These are phyloP conservation scores for Penicillium roqueforti DNA, from an alignment of 495 filamentous ascomycete genomes.

Conservation along the genomic window DNA sequence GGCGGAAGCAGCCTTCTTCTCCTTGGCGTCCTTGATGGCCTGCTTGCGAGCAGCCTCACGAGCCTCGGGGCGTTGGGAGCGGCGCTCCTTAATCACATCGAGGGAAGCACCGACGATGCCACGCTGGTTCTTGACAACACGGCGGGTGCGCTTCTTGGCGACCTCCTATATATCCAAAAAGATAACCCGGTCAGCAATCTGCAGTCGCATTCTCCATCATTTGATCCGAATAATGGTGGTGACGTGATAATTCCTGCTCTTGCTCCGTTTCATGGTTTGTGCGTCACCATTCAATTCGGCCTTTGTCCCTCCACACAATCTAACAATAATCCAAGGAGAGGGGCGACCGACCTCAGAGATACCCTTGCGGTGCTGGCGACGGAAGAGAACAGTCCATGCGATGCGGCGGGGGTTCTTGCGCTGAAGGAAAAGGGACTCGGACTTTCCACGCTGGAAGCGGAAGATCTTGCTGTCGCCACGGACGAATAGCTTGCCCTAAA, in stretches of 20 bases:
- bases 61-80: conserved; percentile 86
- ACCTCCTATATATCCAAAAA: conserved; percentile 67
- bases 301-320: conserved; percentile 10
- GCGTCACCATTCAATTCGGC: conserved; percentile 6
- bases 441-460: conserved; percentile 99
- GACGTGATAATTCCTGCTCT: conserved; percentile 16
- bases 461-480: conserved; percentile 99
- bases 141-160: conserved; percentile 98
- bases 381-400: conserved; percentile 96
- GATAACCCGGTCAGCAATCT: conserved; percentile 40
- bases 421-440: conserved; percentile 99
- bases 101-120: conserved; percentile 98
- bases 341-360: conserved; percentile 89
- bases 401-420: conserved; percentile 99
- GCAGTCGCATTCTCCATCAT: conserved; percentile 9
- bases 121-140: conserved; percentile 97
- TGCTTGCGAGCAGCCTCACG: conserved; percentile 83
- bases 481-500: conserved; percentile 95
- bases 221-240: conserved; percentile 1
- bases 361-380: conserved; percentile 99
- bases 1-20: conserved; percentile 84
- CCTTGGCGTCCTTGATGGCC: conserved; percentile 95
- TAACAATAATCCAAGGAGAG: conserved; percentile 24
- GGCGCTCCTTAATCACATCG: conserved; percentile 99
- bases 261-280: conserved; percentile 12